phyloP scores from a whole-genome alignment of 306 rosid genomes.

The Quercus cerris region DNA sequence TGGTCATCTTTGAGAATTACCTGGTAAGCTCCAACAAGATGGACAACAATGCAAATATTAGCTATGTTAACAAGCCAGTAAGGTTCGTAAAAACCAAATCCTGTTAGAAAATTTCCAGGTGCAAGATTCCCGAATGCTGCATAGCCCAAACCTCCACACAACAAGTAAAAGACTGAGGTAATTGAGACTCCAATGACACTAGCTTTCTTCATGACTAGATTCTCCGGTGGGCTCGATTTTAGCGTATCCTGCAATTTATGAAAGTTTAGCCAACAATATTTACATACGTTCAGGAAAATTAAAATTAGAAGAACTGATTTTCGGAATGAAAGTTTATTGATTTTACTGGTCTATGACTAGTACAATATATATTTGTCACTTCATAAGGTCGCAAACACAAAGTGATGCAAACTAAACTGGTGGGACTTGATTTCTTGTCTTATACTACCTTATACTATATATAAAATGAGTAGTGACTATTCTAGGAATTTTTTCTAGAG shows the following conservation, averaged over 20 bases:
- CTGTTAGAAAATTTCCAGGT: constrained; percentile 56
- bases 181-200: not conserved
- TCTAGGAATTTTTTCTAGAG: no score
- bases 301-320: no score
- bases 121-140: constrained; percentile 48
- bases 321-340: no score
- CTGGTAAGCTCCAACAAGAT: constrained; percentile 46
- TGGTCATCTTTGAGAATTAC: constrained; percentile 17
- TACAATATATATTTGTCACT: no score
- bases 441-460: no score
- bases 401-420: no score
- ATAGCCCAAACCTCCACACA: constrained; percentile 41
- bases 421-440: no score
- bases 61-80: constrained; percentile 45
- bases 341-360: no score
- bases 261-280: not conserved
- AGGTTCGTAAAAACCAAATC: constrained; percentile 61
- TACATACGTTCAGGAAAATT: no score
- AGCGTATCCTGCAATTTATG: constrained; percentile 33
- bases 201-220: constrained; percentile 43
- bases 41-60: constrained; percentile 39
- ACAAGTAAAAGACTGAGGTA: constrained; percentile 30
- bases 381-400: no score
- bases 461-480: no score
- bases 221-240: constrained; percentile 50